Evolutionary conservation across 192 early-diverging fungal genomes (phyloP).

Genomic region (Gonapodya prolifera): DNA sequence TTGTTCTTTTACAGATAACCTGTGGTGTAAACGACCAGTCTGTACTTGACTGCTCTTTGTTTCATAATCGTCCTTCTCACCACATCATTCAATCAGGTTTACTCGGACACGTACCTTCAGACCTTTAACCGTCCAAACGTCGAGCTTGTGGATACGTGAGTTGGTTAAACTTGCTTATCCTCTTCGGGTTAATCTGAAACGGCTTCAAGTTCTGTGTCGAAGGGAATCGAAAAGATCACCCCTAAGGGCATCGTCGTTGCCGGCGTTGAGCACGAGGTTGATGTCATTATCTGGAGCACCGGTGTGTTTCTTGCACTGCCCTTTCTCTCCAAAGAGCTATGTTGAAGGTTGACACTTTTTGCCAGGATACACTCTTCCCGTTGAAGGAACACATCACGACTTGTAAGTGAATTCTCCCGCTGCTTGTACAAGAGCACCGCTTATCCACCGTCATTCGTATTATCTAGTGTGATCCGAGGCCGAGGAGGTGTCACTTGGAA

Average conservation of each 20-base stretch:
- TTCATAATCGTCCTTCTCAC: not conserved
- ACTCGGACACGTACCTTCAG: not conserved
- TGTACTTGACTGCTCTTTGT: not conserved
- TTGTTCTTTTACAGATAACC: not conserved
- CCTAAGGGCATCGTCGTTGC: not conserved
- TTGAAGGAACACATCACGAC: not conserved
- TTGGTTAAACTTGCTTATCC: not conserved
- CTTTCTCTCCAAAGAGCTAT: too few relatives aligned
- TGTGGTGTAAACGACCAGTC: constrained; percentile 1
- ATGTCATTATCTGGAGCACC: constrained; percentile 2
- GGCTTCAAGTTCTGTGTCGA: not conserved
- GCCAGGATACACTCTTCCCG: constrained; percentile 3
- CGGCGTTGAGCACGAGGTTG: not conserved
- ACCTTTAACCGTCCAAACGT: constrained; percentile 6
- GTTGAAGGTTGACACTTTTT: not conserved
- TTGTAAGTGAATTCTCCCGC: not conserved
- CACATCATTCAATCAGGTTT: not conserved
- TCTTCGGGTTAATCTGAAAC: not conserved
- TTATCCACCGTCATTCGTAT: not conserved
- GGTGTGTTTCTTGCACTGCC: too few relatives aligned
- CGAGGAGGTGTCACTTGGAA: not conserved
- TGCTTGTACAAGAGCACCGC: not conserved
- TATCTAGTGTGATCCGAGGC: not conserved
- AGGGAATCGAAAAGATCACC: constrained; percentile 1
- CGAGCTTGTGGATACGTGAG: not conserved